Base-by-base conservation (phyloP, 2,329 filamentous ascomycete species). In the Clonostachys byssicola region DNA sequence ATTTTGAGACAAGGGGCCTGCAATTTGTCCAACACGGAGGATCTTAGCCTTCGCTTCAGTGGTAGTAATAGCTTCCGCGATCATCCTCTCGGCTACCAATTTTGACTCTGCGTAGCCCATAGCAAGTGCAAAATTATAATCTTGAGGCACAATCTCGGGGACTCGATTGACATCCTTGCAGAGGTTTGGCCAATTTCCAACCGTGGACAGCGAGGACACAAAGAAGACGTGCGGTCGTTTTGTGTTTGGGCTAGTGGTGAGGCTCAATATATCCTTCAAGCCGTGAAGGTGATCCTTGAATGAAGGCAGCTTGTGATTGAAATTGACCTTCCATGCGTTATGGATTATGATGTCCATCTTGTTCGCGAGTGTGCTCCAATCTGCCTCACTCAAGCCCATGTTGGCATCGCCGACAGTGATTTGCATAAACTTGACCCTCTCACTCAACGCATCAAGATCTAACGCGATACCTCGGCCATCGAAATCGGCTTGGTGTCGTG, bases 1-100 rank as follows among this genome's bases (percentile, higher is more conserved):
- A 39, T 18, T 56, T 14, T 63, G 58, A 17, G 53, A 55, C 20
- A 59, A 56, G 0, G 74, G 69, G 0, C 73, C 73, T 1, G 60
- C 71, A 42, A 78, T 68, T 55, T 78, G 76, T 1, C 73, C 75
- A 1, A 76, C 68, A 1, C 75, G 70, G 34, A 74, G 60, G 12
- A 70, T 55, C 5, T 65, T 65, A 1, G 64, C 59, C 1, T 66
- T 64, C 4, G 78, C 60, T 20, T 65, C 68, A 1, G 62, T 62
- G 0, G 52, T 48, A 17, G 56, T 53, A 1, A 59, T 56, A 1
- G 67, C 66, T 8, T 66, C 65, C 20, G 73, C 68, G 1, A 78
- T 58, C 13, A 78, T 62, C 2, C 70, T 57, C 34, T 66, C 67
- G 20, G 60, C 60, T 1, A 73, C 57, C 16, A 68, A 61, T 57